A percentile compares a stretch with the other conserved stretches of the same genome.
Conservation (phyloP, 2,329 filamentous ascomycete species). For the Chalaropsis ovoidea region DNA sequence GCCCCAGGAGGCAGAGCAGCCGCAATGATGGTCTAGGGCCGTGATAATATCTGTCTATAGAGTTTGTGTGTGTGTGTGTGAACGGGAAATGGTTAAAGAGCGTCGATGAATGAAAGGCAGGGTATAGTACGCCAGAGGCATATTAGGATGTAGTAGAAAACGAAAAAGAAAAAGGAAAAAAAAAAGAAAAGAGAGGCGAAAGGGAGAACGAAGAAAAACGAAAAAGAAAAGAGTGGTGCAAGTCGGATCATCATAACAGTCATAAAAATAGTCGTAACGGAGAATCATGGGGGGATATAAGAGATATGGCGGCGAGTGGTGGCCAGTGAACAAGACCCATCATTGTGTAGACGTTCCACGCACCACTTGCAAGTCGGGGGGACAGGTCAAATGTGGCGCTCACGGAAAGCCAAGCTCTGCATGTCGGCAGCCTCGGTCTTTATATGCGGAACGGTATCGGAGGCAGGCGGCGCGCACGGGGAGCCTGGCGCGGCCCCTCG, state of each 20-base stretch:
- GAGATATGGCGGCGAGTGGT: neutral
- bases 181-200: constrained; percentile 5
- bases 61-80: neutral
- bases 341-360: neutral
- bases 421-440: neutral
- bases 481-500: neutral
- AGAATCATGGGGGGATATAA: neutral
- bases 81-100: neutral
- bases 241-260: constrained; percentile 16
- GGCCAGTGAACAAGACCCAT: neutral
- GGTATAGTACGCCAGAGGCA: constrained; percentile 6
- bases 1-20: neutral
- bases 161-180: neutral
- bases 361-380: neutral
- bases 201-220: neutral
- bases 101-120: neutral
- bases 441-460: constrained; percentile 12
- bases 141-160: neutral
- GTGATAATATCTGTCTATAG: constrained; percentile 9
- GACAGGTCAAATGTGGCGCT: no score
- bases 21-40: neutral
- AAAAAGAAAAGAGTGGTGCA: neutral
- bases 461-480: neutral
- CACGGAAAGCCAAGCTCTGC: no score
- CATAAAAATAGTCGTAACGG: constrained; percentile 20